These are phyloP conservation scores for Asparagopsis taxiformis DNA, from an alignment of 31 red algal species.

Conservation along the genomic window DNA sequence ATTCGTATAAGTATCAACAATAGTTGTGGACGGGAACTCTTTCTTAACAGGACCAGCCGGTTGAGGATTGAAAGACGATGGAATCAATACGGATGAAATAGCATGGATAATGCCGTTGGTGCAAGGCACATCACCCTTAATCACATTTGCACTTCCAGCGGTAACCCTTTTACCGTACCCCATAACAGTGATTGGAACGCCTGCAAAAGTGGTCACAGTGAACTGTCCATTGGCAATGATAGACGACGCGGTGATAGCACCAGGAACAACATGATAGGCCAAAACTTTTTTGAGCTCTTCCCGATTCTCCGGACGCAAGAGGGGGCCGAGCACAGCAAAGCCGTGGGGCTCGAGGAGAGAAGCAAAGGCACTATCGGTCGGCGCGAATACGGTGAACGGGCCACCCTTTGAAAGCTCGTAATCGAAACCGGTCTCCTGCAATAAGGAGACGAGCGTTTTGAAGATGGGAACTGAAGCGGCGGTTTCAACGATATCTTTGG, in stretches of 20 bases:
- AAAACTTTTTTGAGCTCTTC: constrained; percentile 61
- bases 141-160: constrained; percentile 45
- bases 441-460: constrained; percentile 46
- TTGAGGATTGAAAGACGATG: constrained; percentile 26
- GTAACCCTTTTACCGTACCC: constrained; percentile 62
- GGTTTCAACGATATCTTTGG: constrained; percentile 46
- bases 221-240: constrained; percentile 22
- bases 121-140: constrained; percentile 59
- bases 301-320: constrained; percentile 75
- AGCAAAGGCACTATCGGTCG: constrained; percentile 64
- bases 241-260: constrained; percentile 14
- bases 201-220: constrained; percentile 23
- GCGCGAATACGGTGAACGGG: constrained; percentile 80
- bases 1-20: constrained; percentile 57
- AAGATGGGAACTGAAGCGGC: constrained; percentile 61
- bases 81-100: constrained; percentile 49
- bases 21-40: constrained; percentile 42
- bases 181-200: constrained; percentile 50
- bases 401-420: constrained; percentile 62
- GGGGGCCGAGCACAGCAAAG: constrained; percentile 30
- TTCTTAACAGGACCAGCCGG: constrained; percentile 29
- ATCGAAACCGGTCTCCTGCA: constrained; percentile 69
- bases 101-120: constrained; percentile 83
- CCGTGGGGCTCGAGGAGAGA: constrained; percentile 58
- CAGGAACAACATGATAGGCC: constrained; percentile 60